Base-by-base conservation (phyloP, 306 rosid species). In the Gleditsia sinensis region DNA sequence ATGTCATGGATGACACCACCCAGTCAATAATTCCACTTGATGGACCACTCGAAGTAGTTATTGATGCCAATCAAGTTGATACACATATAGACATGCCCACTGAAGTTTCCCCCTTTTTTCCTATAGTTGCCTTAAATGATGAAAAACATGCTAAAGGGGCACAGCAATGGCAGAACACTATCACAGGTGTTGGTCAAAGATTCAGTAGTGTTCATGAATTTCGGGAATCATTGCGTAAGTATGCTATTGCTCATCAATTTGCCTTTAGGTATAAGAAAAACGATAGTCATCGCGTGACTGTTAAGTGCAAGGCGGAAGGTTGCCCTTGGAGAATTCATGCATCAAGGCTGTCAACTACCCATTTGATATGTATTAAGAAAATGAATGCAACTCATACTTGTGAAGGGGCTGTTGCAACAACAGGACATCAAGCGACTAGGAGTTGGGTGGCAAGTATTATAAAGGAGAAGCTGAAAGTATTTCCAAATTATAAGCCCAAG, bases 261-360 rank as follows among this genome's bases (percentile, higher is more conserved):
- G 97, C 98, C 24, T 94, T 94, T 82, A 87, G 81, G 80, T 94
- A 94, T 85, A 91, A 94, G 86, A 94, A 94, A 86, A 94, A 94
- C 73, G 98, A 94, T 77, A 94, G 96, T 82, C 98, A 94, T 77
- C 97, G 98, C 5, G 97, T 94, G 71, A 94, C 98, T 53, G 98
- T 94, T 75, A 94, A 91, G 86, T 94, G 98, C 83, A 94, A 94
- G 82, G 94, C 95, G n/a, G 98, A 94, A 75, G 95, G 95, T 65
- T 94, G 98, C 74, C 96, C 92, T 20, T 94, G 98, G 98, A 90
- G 98, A 84, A 94, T 94, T 77, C 98, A 94, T 77, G 98, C 98
- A 30, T 94, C 98, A 9, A 89, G 97, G 86, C 75, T 94, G 78
- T 94, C 98, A 14, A 91, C 93, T 13, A 91, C 98, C 60, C 98